Evolutionary conservation across 371 early-diverging fungal species (phyloP).

Genomic region (Mucor saturninus): DNA sequence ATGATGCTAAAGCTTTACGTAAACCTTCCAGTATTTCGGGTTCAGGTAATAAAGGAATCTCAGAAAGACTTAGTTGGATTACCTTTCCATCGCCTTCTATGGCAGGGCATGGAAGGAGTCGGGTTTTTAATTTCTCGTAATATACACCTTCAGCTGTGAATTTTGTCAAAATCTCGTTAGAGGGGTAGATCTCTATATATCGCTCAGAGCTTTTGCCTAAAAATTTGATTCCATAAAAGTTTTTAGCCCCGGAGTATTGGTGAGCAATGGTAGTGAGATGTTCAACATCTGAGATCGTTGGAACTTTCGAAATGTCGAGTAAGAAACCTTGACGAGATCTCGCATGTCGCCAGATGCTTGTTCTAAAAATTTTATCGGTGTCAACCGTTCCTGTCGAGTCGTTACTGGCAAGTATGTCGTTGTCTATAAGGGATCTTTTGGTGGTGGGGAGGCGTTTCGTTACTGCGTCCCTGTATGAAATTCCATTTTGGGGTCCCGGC

Average conservation of each 20-base stretch:
- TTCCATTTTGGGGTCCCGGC: not conserved
- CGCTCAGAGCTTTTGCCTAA: too few relatives aligned
- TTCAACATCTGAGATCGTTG: not conserved
- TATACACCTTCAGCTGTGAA: not conserved
- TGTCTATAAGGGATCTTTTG: not conserved
- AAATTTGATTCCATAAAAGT: too few relatives aligned
- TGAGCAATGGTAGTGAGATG: not conserved
- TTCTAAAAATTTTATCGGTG: not conserved
- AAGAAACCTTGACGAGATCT: not conserved
- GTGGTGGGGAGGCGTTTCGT: too few relatives aligned
- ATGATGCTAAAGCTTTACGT: not conserved
- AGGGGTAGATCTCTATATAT: not conserved
- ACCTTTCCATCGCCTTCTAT: not conserved
- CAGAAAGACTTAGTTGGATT: not conserved
- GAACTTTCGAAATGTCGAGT: slow-evolving; percentile 2
- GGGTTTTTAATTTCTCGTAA: not conserved
- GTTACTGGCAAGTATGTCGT: not conserved
- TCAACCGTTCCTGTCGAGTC: not conserved
- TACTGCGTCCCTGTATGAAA: too few relatives aligned
- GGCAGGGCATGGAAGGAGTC: not conserved
- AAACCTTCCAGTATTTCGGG: not conserved
- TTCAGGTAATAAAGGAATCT: not conserved
- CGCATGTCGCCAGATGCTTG: not conserved
- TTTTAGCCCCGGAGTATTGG: too few relatives aligned
- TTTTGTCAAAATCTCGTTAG: not conserved